Base-by-base conservation (phyloP, 2,329 filamentous ascomycete genomes). In the Fusarium ambrosium region DNA sequence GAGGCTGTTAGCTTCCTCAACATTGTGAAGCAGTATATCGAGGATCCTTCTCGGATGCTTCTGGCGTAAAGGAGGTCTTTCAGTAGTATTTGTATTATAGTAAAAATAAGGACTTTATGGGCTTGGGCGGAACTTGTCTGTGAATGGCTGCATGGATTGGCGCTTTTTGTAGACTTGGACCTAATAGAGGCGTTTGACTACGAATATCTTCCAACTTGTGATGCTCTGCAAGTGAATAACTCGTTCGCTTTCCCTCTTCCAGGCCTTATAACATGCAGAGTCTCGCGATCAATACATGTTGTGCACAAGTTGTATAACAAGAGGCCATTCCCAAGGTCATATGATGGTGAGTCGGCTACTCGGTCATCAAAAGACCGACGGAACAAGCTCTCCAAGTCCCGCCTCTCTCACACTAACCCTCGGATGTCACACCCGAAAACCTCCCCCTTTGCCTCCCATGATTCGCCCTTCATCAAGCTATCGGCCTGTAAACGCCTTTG, bases 1-100 rank as follows among this genome's bases (percentile, higher is more conserved):
- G 88, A 88, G 51, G 90, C 91, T 75, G 90, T 90, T 77, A 88
- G 90, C 73, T 92, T 92, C 78, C 87, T 81, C 43, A 81, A 81
- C 64, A 68, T 74, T 6, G 79, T 81, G 45, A 81, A 81, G 72
- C 76, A 78, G 74, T 77, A 79, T 59, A 78, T 81, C 6, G 78
- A 81, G 69, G 80, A 81, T 64, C 90, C 62, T 85, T 89, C 80
- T 75, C 84, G 64, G 85, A 87, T 37, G 79, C 81, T 62, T 83
- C 56, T 92, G 87, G 89, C 88, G 87, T 78, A 85, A 59, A 18
- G 34, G 41, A n/a, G 45, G 24, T 22, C 29, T 20, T 32, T 18
- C 10, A 8, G 8, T 27, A 1, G 51, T 6, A 34, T 60, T 69
- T 78, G 64, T 70, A 78, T 69, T 68, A 32, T 78, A 77, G 39